These are phyloP conservation scores for Aspergillus alliaceus DNA, from an alignment of 2,329 filamentous ascomycete species.

Conservation along the genomic window DNA sequence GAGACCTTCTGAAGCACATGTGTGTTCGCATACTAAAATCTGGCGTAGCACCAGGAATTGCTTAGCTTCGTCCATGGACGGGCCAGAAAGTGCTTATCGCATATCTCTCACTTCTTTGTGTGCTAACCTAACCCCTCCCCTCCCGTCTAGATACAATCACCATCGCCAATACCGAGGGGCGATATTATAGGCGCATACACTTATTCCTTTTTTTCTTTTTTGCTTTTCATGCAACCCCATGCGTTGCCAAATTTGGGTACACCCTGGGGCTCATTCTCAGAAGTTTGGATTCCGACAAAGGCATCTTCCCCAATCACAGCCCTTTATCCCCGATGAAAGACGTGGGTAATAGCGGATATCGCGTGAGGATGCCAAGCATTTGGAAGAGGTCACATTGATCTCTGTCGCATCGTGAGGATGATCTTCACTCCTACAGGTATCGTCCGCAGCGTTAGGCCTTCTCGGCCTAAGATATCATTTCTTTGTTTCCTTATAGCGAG, in stretches of 20 bases:
- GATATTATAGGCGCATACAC: neutral
- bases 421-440: neutral
- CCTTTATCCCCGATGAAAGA: neutral
- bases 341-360: conserved; percentile 9
- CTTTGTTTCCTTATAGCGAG: neutral
- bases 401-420: conserved; percentile 2
- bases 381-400: conserved; percentile 12
- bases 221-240: conserved; percentile 9
- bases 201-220: neutral
- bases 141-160: neutral
- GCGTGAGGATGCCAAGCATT: conserved; percentile 16
- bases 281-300: conserved; percentile 5
- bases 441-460: conserved; percentile 6
- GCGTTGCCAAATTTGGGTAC: conserved; percentile 3
- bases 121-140: neutral
- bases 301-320: conserved; percentile 6
- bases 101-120: conserved; percentile 1
- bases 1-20: conserved; percentile 10
- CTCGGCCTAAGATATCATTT: conserved; percentile 1
- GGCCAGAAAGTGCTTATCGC: conserved; percentile 6
- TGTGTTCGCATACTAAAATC: neutral
- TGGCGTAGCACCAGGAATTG: conserved; percentile 6
- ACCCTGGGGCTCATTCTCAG: conserved; percentile 10
- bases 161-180: neutral
- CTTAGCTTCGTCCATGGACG: neutral